Evolutionary conservation across 129 eudicot species (phyloP).

Genomic region (Tanacetum coccineum): DNA sequence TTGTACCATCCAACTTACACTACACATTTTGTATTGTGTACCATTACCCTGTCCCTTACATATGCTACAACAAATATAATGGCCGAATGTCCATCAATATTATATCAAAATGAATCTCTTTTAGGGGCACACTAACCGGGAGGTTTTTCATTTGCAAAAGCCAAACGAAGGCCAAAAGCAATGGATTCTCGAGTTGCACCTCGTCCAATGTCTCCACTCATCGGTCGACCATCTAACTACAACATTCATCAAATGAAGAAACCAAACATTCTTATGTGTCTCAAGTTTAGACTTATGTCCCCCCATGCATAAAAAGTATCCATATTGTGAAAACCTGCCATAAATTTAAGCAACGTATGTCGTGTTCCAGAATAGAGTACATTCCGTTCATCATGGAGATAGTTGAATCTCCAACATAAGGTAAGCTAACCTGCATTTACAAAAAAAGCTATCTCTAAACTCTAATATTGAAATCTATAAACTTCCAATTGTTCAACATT

Average conservation of each 20-base stretch:
- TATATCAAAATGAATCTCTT: not conserved
- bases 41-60: not conserved
- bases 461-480: not conserved
- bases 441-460: not conserved
- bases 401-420: slow-evolving; percentile 59
- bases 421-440: slow-evolving; percentile 77
- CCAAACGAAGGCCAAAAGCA: slow-evolving; percentile 66
- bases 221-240: slow-evolving; percentile 97
- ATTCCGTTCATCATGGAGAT: slow-evolving; percentile 54
- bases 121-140: slow-evolving; percentile 43
- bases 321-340: slow-evolving; percentile 69
- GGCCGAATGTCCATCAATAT: slow-evolving; percentile 1
- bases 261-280: not conserved
- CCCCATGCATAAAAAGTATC: not conserved
- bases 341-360: slow-evolving; percentile 60
- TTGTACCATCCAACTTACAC: not conserved
- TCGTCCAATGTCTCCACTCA: slow-evolving; percentile 99
- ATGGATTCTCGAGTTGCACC: slow-evolving; percentile 90
- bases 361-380: slow-evolving; percentile 58
- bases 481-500: not conserved
- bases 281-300: not conserved
- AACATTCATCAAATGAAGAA: slow-evolving; percentile 2
- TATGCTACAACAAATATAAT: slow-evolving; percentile 8
- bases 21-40: not conserved
- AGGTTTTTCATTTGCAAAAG: slow-evolving; percentile 58